A percentile compares a stretch with the other conserved stretches of the same genome.
phyloP scores from a whole-genome alignment of 1,139 yeast species.

The Kodamaea anthophila region DNA sequence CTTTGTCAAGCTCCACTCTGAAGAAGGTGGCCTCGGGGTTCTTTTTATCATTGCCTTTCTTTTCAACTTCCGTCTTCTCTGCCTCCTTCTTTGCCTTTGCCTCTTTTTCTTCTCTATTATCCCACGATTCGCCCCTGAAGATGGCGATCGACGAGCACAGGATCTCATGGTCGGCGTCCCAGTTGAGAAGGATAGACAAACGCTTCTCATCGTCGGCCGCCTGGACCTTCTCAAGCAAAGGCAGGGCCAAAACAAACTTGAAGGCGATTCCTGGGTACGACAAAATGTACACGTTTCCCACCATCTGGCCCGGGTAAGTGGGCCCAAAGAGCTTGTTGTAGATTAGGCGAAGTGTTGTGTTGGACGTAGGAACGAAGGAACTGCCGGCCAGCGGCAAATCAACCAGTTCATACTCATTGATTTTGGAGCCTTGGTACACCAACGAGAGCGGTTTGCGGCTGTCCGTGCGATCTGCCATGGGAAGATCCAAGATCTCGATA shows the following conservation, averaged over 20 bases:
- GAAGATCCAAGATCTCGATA: slow-evolving; percentile 39
- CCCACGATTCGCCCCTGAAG: slow-evolving; percentile 28
- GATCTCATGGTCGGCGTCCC: slow-evolving; percentile 26
- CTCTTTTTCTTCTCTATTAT: not conserved
- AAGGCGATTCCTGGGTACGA: slow-evolving; percentile 55
- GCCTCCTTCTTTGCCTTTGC: slow-evolving; percentile 7
- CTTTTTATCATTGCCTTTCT: too few relatives aligned
- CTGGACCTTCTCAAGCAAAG: slow-evolving; percentile 13
- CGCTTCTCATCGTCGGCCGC: slow-evolving; percentile 11
- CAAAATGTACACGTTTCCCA: slow-evolving; percentile 26
- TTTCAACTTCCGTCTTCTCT: not conserved
- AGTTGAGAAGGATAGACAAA: slow-evolving; percentile 28
- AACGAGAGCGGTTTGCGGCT: slow-evolving; percentile 16
- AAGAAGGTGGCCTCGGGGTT: slow-evolving; percentile 4
- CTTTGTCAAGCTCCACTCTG: slow-evolving; percentile 6
- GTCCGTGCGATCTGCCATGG: slow-evolving; percentile 3
- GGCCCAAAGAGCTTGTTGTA: slow-evolving; percentile 60
- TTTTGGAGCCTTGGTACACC: slow-evolving; percentile 26
- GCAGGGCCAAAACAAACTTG: slow-evolving; percentile 24
- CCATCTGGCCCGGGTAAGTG: slow-evolving; percentile 48
- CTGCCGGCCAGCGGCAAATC: slow-evolving; percentile 5
- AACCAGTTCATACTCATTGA: slow-evolving; percentile 19
- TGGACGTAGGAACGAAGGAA: slow-evolving; percentile 6
- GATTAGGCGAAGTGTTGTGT: slow-evolving; percentile 33
- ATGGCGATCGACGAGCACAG: slow-evolving; percentile 32